Percentiles rank a stretch among this genome's conserved stretches.
Evolutionary conservation across 2,329 filamentous ascomycete species (phyloP).

Genomic region (Fusarium verrucosum): DNA sequence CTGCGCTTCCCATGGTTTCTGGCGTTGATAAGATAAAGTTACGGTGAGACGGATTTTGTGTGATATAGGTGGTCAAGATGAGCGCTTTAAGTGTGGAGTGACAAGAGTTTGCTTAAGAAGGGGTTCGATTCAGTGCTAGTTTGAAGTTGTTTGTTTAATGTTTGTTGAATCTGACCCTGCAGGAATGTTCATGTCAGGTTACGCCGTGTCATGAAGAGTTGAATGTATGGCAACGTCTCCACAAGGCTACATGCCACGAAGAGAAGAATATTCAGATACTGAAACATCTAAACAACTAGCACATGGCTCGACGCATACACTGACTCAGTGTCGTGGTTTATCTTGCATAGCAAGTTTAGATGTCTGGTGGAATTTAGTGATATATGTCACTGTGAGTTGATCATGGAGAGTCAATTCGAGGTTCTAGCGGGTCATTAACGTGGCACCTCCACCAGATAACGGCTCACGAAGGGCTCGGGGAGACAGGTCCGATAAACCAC

Average conservation of each 20-base stretch:
- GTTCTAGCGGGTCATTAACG: not conserved
- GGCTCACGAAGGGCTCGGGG: conserved; percentile 2
- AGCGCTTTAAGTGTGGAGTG: not conserved
- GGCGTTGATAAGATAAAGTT: conserved; percentile 3
- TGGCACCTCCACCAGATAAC: conserved; percentile 1
- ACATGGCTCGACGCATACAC: not conserved
- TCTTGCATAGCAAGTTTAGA: not conserved
- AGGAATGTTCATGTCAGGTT: conserved; percentile 1
- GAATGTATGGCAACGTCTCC: conserved; percentile 9
- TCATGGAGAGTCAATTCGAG: not conserved
- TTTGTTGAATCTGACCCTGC: not conserved
- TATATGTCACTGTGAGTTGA: not conserved
- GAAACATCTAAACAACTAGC: not conserved
- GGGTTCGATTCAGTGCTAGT: not conserved
- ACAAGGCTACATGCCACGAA: conserved; percentile 3
- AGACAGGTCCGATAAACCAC: conserved; percentile 14
- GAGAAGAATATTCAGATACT: not conserved
- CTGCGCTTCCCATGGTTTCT: conserved; percentile 50
- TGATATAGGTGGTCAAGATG: not conserved
- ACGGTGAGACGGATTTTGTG: conserved; percentile 20
- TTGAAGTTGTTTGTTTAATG: not conserved
- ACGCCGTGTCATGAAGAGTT: not conserved
- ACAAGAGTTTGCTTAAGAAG: not conserved
- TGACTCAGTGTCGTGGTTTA: not conserved
- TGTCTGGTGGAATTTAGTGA: not conserved